Base-by-base conservation (phyloP, 305 asterid genomes). In the Solanum hybrid region DNA sequence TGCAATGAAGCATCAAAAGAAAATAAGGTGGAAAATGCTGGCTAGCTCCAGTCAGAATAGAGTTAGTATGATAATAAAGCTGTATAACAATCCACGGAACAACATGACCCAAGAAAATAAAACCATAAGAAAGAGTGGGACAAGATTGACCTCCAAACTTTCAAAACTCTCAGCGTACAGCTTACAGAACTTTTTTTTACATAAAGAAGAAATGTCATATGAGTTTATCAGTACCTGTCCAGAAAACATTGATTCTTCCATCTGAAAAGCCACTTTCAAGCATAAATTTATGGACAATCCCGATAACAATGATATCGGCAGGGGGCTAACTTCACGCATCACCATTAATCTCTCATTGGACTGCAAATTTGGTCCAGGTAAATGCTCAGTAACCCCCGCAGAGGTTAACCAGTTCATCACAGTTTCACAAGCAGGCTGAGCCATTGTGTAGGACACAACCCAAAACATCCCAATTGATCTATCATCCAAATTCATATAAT, bases 371-470 rank as follows among this genome's bases (percentile, higher is more conserved):
- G 95, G 88, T 92, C 98, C 99, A 24, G 98, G 94, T 92, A 94
- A 88, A 90, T 93, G 89, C 93, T 97, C 99, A 86, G 98, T 92
- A 88, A 92, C 94, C 90, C 99, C 99, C 91, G 96, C 99, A 51
- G 98, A 97, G 91, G 95, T 91, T 92, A 97, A 94, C 98, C 99
- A 97, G 92, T 91, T 93, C 95, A 95, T 96, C 94, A 97, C 98
- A 81, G 98, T 95, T 87, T 97, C 98, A 92, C 98, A 97, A 89
- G 99, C 98, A 86, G 99, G 98, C 83, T 94, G 98, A 4, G 99
- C 99, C 99, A 97, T 97, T 61, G 99, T 97, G 96, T 97, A 95
- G 74, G 99, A 97, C 83, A 97, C 98, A 89, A 97, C 99, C 99
- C 99, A 97, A 93, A 97, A 97, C 99, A 97, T 97, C 92, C 99